Percentiles rank a stretch among this genome's conserved stretches.
These are phyloP conservation scores for Mycosarcoma maydis DNA, from an alignment of 1,284 basidiomycete species.

Conservation along the genomic window DNA sequence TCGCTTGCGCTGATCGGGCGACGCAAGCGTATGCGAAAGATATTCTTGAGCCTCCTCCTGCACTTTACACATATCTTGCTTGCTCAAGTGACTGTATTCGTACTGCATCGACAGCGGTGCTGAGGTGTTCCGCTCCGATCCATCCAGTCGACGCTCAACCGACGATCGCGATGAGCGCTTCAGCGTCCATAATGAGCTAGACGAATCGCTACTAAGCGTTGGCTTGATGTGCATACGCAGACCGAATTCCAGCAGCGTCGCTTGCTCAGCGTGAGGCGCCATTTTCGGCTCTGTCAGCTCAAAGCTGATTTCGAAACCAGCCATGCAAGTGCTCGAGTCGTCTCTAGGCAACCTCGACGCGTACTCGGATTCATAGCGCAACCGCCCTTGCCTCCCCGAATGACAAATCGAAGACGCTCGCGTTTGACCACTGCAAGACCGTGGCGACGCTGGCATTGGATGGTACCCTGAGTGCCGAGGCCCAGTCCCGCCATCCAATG, in stretches of 20 bases:
- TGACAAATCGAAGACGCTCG: no score
- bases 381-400: background rate
- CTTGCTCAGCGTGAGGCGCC: slow-evolving; percentile 1
- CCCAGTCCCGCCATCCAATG: no score
- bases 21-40: slow-evolving; percentile 3
- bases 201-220: background rate
- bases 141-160: no score
- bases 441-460: no score
- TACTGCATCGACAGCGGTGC: slow-evolving; percentile 7
- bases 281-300: slow-evolving; percentile 18
- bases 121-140: background rate
- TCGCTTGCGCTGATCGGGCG: slow-evolving; percentile 2
- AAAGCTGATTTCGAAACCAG: slow-evolving; percentile 41
- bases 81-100: slow-evolving; percentile 21
- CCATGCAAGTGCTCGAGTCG: background rate
- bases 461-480: no score
- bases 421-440: no score
- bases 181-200: background rate
- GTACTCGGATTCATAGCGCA: background rate
- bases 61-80: slow-evolving; percentile 16
- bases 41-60: slow-evolving; percentile 32
- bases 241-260: slow-evolving; percentile 27
- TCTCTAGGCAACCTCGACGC: background rate
- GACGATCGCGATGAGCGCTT: background rate
- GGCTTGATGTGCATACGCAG: slow-evolving; percentile 23